These are phyloP conservation scores for Blastocystis sp. DNA, from an alignment of 352 stramenopile species.

Conservation along the genomic window DNA sequence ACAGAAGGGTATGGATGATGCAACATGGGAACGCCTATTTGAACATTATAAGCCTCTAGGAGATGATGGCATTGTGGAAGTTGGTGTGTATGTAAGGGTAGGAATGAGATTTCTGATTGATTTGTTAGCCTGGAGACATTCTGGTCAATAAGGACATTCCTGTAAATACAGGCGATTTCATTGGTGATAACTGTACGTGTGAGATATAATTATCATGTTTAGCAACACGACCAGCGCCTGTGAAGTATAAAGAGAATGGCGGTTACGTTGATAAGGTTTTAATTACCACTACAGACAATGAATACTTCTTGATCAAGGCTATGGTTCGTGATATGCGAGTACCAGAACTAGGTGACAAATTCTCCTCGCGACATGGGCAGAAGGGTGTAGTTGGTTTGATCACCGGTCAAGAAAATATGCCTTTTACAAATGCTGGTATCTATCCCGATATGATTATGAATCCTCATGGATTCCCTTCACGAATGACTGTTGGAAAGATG, in stretches of 20 bases:
- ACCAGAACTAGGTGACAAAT: constrained; percentile 99
- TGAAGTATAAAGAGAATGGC: constrained; percentile 91
- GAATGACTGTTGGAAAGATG: constrained; percentile 99
- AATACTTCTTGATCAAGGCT: constrained; percentile 97
- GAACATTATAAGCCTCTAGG: constrained; percentile 88
- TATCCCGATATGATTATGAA: constrained; percentile 99
- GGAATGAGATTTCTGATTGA: not conserved
- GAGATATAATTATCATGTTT: not conserved
- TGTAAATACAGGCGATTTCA: constrained; percentile 83
- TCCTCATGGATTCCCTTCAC: constrained; percentile 97
- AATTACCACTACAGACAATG: constrained; percentile 93
- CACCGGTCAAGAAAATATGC: constrained; percentile 92
- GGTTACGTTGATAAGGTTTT: constrained; percentile 96
- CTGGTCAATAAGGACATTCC: constrained; percentile 98
- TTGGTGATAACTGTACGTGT: not conserved
- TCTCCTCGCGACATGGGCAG: constrained; percentile 95
- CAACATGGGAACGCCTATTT: constrained; percentile 73
- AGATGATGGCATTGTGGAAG: constrained; percentile 88
- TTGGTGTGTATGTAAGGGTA: constrained; percentile 76
- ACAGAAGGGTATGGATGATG: constrained; percentile 73
- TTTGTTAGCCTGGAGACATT: constrained; percentile 81
- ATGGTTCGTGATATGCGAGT: constrained; percentile 81
- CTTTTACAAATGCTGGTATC: constrained; percentile 95
- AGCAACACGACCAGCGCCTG: constrained; percentile 74
- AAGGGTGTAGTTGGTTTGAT: constrained; percentile 98